Percentiles rank a stretch among this genome's conserved stretches.
Evolutionary conservation across 257 asterid species (phyloP).

Genomic region (Galeopsis tetrahit): DNA sequence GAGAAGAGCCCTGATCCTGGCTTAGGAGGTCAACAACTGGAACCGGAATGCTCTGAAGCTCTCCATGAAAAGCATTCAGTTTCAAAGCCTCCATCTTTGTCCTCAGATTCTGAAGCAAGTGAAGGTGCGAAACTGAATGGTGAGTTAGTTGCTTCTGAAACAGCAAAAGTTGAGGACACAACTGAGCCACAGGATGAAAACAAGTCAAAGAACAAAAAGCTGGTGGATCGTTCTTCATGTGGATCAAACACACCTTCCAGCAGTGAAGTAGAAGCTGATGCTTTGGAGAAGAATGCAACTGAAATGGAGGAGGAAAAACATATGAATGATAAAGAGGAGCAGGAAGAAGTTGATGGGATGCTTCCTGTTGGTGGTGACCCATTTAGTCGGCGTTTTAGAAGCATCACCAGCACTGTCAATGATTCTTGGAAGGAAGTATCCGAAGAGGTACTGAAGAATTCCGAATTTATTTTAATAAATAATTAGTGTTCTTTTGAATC

Average conservation of each 20-base stretch:
- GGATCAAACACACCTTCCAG: conserved; percentile 98
- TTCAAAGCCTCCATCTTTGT: conserved; percentile 48
- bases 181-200: conserved; percentile 50
- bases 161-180: conserved; percentile 43
- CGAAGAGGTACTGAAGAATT: conserved; percentile 66
- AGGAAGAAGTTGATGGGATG: conserved; percentile 47
- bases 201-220: conserved; percentile 65
- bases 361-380: conserved; percentile 54
- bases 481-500: background rate
- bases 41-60: conserved; percentile 60
- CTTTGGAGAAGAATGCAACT: conserved; percentile 57
- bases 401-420: conserved; percentile 44
- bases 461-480: background rate
- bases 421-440: conserved; percentile 97
- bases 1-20: conserved; percentile 51
- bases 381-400: conserved; percentile 68
- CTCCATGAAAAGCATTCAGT: conserved; percentile 57
- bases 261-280: conserved; percentile 89
- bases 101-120: conserved; percentile 71
- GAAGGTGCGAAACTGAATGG: conserved; percentile 53
- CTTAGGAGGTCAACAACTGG: conserved; percentile 45
- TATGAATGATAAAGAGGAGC: conserved; percentile 50
- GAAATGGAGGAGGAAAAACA: conserved; percentile 64
- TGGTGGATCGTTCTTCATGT: conserved; percentile 93
- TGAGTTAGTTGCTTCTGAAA: conserved; percentile 44